Base-by-base conservation (phyloP, 2,329 filamentous ascomycete genomes). In the Blumeria hordei region DNA sequence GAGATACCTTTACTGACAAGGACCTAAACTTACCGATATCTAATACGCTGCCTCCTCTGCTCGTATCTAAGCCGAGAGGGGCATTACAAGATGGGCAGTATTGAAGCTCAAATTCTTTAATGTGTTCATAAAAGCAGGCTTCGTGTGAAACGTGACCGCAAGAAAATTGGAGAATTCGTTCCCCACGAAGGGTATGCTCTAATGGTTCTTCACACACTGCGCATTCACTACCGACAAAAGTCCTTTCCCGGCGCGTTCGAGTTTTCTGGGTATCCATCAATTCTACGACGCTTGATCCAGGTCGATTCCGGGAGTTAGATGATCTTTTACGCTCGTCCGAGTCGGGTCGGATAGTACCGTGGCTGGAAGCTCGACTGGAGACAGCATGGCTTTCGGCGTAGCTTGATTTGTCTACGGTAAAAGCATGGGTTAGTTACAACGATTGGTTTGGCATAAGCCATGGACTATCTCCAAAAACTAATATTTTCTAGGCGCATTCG, bases 51-150 rank as follows among this genome's bases (percentile, higher is more conserved):
- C 88, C 88, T 57, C 88, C 88, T 59, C 92, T 78, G 67, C 86
- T 94, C 6, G 88, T 83, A 69, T 98, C 92, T 45, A 98, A 72
- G 58, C 88, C 87, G 54, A 98, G 71, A 18, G 92, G 88, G 59
- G 88, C 85, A 71, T 94, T 84, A 69, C 92, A 98, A 60, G 85
- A 84, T 33, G 92, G 92, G 69, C 92, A 98, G 64, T 87, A 88
- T 64, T 96, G 88, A 54, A 85, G 85, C 61, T 96, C 88, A 57
- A 90, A 85, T 65, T 95, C 90, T 64, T 86, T 85, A 63, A 98
- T 94, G 66, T 93, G 95, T 69, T 98, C 92, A 70, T 96, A 96
- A 67, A 98, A 96, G 69, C 92, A 98, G 37, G 90, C 92, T 68
- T 96, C 92, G 67, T 98, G 92, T 10, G 90, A 88, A 57, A 98